Evolutionary conservation across 106 monocot genomes (phyloP).

Genomic region (Dioscorea dumetorum): DNA sequence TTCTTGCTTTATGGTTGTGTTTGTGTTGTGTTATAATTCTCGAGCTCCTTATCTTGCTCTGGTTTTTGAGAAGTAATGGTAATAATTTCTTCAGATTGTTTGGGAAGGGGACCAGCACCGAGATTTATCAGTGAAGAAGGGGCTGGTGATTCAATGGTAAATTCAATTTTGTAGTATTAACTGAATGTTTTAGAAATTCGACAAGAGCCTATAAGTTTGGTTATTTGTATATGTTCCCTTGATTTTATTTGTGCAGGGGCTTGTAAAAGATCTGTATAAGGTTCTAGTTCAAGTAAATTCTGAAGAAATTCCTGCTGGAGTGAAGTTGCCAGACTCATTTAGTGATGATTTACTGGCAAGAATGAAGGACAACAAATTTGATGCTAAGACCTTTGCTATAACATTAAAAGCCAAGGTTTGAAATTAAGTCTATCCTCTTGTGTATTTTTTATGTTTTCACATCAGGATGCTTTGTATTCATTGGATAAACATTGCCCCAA

Average conservation of each 20-base stretch:
- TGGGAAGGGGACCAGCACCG: slow-evolving; percentile 38
- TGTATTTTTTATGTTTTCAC: neutral
- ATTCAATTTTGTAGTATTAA: neutral
- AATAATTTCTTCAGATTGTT: slow-evolving; percentile 24
- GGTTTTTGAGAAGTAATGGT: too few species aligned
- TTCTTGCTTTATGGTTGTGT: too few species aligned
- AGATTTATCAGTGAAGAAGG: slow-evolving; percentile 19
- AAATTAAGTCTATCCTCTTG: neutral
- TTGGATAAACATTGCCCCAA: neutral
- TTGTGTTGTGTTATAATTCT: too few species aligned
- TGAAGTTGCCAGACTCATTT: slow-evolving; percentile 32
- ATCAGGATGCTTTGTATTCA: neutral
- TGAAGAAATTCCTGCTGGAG: slow-evolving; percentile 19
- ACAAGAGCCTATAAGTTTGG: neutral
- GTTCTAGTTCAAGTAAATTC: slow-evolving; percentile 28
- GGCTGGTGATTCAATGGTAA: slow-evolving; percentile 32
- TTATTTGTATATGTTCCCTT: neutral
- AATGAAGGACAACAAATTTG: slow-evolving; percentile 26
- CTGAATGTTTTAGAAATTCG: neutral
- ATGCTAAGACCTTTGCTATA: slow-evolving; percentile 35
- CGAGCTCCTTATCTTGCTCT: too few species aligned
- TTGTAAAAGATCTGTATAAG: slow-evolving; percentile 29
- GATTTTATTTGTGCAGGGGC: slow-evolving; percentile 20
- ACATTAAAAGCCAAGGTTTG: slow-evolving; percentile 33
- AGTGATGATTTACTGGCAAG: slow-evolving; percentile 25